Evolutionary conservation across 1,284 basidiomycete genomes (phyloP).

Genomic region (Puccinia horiana): DNA sequence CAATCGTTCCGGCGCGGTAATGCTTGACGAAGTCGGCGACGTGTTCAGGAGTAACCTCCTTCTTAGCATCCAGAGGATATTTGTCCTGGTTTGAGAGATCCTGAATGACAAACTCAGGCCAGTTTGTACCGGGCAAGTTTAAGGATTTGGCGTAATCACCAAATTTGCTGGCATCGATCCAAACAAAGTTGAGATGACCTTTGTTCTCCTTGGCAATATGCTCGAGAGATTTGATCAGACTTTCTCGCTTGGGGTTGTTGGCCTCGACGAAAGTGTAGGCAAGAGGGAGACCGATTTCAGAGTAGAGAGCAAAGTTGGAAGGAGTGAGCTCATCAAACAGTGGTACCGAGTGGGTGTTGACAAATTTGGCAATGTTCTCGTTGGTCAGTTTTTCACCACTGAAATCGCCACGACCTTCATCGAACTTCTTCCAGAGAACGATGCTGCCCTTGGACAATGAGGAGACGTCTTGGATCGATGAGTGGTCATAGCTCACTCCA

Average conservation of each 20-base stretch:
- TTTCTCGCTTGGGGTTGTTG: constrained; percentile 67
- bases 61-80: constrained; percentile 77
- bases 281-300: constrained; percentile 77
- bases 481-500: constrained; percentile 74
- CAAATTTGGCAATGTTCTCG: constrained; percentile 73
- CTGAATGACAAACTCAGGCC: constrained; percentile 94
- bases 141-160: constrained; percentile 92
- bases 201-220: constrained; percentile 79
- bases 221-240: constrained; percentile 70
- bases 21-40: constrained; percentile 68
- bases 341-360: constrained; percentile 81
- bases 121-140: constrained; percentile 79
- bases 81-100: constrained; percentile 80
- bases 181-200: constrained; percentile 92
- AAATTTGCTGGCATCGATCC: constrained; percentile 95
- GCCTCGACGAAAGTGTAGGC: constrained; percentile 95
- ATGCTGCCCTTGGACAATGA: constrained; percentile 74
- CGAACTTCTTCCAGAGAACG: constrained; percentile 89
- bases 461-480: constrained; percentile 70
- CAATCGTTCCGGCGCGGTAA: constrained; percentile 73
- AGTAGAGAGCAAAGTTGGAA: constrained; percentile 90
- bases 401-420: constrained; percentile 71
- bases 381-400: constrained; percentile 62
- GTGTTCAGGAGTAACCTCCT: constrained; percentile 65
- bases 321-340: constrained; percentile 88